Conservation (phyloP, 2,329 filamentous ascomycete species). For the Nigrospora sphaerica region DNA sequence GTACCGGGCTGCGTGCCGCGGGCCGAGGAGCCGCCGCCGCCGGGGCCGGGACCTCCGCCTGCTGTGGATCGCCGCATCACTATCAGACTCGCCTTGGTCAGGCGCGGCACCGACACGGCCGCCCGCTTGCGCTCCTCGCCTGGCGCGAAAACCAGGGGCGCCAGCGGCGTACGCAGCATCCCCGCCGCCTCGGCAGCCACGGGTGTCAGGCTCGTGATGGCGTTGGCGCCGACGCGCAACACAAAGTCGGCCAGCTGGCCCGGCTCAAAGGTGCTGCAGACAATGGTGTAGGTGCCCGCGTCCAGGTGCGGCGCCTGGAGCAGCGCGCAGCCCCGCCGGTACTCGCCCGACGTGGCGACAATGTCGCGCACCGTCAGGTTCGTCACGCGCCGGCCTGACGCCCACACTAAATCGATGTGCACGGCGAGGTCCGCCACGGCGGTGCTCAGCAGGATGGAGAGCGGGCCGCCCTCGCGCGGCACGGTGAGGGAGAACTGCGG, state of each 20-base stretch:
- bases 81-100: slow-evolving; percentile 58
- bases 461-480: slow-evolving; percentile 40
- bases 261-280: slow-evolving; percentile 85
- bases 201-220: slow-evolving; percentile 43
- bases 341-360: slow-evolving; percentile 78
- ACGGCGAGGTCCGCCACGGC: slow-evolving; percentile 61
- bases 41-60: slow-evolving; percentile 22
- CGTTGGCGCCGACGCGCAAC: slow-evolving; percentile 64
- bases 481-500: slow-evolving; percentile 74
- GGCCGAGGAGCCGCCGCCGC: slow-evolving; percentile 16
- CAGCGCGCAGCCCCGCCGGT: slow-evolving; percentile 71
- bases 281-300: slow-evolving; percentile 73
- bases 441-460: slow-evolving; percentile 71
- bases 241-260: slow-evolving; percentile 69
- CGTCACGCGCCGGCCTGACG: slow-evolving; percentile 63
- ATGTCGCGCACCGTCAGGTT: slow-evolving; percentile 69
- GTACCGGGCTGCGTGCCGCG: slow-evolving; percentile 8
- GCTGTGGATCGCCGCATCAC: slow-evolving; percentile 20
- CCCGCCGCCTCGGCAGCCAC: slow-evolving; percentile 72
- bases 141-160: slow-evolving; percentile 38
- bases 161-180: slow-evolving; percentile 54
- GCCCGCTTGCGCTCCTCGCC: slow-evolving; percentile 28
- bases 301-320: slow-evolving; percentile 56
- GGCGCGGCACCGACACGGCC: slow-evolving; percentile 29
- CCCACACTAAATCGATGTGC: slow-evolving; percentile 80